Base-by-base conservation (phyloP, 352 stramenopile species). In the Globisporangium acanthophoron region DNA sequence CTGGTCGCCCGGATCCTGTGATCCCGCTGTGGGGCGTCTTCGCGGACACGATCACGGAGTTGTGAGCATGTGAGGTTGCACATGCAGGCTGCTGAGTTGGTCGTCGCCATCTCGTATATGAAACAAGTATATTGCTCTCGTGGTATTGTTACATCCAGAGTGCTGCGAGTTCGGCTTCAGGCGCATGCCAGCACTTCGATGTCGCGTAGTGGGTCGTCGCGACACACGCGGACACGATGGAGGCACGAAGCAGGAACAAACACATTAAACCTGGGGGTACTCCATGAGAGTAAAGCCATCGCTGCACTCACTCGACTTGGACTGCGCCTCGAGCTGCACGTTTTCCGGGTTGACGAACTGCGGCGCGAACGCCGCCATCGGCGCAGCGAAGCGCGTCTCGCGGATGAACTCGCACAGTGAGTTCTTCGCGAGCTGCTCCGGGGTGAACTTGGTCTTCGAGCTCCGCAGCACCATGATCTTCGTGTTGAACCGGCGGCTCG, bases 401-500 rank as follows among this genome's bases (percentile, higher is more conserved):
- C 78, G 77, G 41, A 92, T 78, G 48, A 90, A 92, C 35, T 90
- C 78, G 56, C 74, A 90, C 24, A 92, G 66, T 46, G 83, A 92
- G 46, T 78, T 74, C 48, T 78, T 81, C 18, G 59, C 60, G 20
- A 87, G 49, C 49, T 90, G 69, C 1, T 84, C 71, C 24, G 67
- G 52, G 37, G 62, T 65, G 41, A 78, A 70, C 55, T 80, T 85
- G 18, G 67, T 68, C 52, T 87, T 86, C 1, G 76, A 71, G 47
- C 65, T 72, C 62, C 85, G 87, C 11, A 92, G 64, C 52, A 92
- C 73, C 80, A 92, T 90, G 59, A 90, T 80, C 65, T 92, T 92
- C 27, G 78, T 90, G 62, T 85, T 87, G 63, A 88, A 71, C 5
- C 73, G 77, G 37, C 71, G 70, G 58, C 75, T 90, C 27, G 73